Percentiles rank a stretch among this genome's conserved stretches.
These are phyloP conservation scores for Tillandsia fasciculata DNA, from an alignment of 176 grass and related monocot genomes.

Conservation along the genomic window DNA sequence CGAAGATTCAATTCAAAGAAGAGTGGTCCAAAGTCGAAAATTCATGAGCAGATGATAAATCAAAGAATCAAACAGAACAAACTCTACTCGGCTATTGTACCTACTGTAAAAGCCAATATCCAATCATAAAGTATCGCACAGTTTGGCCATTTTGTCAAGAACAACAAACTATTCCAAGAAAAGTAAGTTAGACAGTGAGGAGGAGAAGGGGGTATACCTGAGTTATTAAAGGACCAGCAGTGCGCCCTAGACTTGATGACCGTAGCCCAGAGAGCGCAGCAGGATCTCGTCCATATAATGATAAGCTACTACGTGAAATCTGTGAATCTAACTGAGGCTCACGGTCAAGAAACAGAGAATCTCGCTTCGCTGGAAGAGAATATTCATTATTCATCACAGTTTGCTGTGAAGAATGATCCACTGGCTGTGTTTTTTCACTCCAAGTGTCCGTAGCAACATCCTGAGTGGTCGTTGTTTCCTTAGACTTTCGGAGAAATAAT, in stretches of 20 bases:
- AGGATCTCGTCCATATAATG: slow-evolving; percentile 85
- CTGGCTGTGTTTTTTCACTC: slow-evolving; percentile 44
- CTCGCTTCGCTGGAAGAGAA: slow-evolving; percentile 51
- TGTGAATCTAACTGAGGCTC: slow-evolving; percentile 51
- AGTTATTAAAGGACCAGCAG: slow-evolving; percentile 56
- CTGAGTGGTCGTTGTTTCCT: slow-evolving; percentile 32
- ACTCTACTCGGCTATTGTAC: too few species aligned
- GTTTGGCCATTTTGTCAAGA: not conserved
- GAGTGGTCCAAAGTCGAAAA: too few species aligned
- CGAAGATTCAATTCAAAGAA: too few species aligned
- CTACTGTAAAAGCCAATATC: too few species aligned
- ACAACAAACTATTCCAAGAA: not conserved
- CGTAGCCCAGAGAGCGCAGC: slow-evolving; percentile 47
- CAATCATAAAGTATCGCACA: too few species aligned
- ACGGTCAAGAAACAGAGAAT: slow-evolving; percentile 49
- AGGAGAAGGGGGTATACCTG: slow-evolving; percentile 33
- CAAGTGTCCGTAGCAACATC: slow-evolving; percentile 33
- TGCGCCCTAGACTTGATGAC: slow-evolving; percentile 48
- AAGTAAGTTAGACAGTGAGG: not conserved
- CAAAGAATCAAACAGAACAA: too few species aligned
- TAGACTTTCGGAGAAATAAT: slow-evolving; percentile 29
- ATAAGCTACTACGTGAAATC: slow-evolving; percentile 51
- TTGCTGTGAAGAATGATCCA: slow-evolving; percentile 33
- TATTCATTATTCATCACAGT: slow-evolving; percentile 48
- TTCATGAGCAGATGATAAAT: too few species aligned